Evolutionary conservation across 2,329 filamentous ascomycete genomes (phyloP).

Genomic region (Clonostachys rhizophaga): DNA sequence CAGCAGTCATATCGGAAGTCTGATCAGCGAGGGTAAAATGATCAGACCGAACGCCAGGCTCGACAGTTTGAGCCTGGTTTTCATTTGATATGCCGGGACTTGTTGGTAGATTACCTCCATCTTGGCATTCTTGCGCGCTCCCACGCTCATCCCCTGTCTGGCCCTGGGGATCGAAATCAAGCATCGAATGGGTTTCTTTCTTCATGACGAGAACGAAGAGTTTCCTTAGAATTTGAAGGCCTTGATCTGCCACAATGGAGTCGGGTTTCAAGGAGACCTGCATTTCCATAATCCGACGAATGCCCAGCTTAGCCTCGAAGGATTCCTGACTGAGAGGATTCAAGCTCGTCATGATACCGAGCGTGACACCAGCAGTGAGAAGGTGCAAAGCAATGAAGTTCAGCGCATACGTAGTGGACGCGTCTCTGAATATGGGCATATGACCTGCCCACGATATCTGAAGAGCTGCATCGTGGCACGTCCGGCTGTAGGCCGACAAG

Average conservation of each 20-base stretch:
- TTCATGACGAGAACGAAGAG: background rate
- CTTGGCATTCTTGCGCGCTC: background rate
- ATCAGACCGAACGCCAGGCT: background rate
- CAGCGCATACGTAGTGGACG: slow-evolving; percentile 13
- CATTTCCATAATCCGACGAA: background rate
- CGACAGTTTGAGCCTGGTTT: background rate
- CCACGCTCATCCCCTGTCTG: background rate
- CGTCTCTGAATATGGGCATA: slow-evolving; percentile 3
- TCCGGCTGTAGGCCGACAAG: background rate
- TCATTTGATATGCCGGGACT: too few relatives aligned
- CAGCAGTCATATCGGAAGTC: background rate
- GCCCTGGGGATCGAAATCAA: background rate
- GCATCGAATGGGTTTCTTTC: background rate
- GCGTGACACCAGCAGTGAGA: slow-evolving; percentile 13
- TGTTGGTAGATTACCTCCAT: too few relatives aligned
- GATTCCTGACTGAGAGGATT: slow-evolving; percentile 11
- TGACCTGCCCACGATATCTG: background rate
- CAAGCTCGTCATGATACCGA: slow-evolving; percentile 12
- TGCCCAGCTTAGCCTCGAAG: background rate
- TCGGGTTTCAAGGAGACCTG: background rate
- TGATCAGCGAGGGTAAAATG: background rate
- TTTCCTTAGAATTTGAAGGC: background rate
- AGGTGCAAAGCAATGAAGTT: slow-evolving; percentile 14
- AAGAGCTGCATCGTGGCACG: background rate
- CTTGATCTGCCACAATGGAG: background rate